Base-by-base conservation (phyloP, 805 yeast genomes). In the Monosporozyma yasuniensis region DNA sequence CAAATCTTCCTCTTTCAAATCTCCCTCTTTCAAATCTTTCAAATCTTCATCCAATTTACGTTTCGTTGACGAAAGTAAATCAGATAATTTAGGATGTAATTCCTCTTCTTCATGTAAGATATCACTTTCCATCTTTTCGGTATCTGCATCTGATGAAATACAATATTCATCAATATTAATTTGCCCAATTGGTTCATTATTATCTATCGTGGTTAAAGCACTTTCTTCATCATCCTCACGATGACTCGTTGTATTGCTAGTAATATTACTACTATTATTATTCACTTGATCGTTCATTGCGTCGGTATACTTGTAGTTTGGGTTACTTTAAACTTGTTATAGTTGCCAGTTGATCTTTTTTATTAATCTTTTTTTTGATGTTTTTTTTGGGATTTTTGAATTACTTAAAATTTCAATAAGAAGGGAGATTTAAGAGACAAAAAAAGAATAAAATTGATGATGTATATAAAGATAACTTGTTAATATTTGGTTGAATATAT, bases 111-210 rank as follows among this genome's bases (percentile, higher is more conserved):
- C 51, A 48, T 56, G 53, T 49, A 52, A 51, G 1, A 51, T 57
- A 51, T 68, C 63, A 54, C 68, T 61, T 42, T 80, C 91, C 87
- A 88, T 80, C 58, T 79, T 83, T 61, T 89, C 96, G 0, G 97
- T 89, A 63, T 89, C 97, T 16, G 93, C 96, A 66, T 89, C 96
- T 14, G 93, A 83, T 11, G 67, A 61, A 28, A 64, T 54, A 48
- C 60, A 63, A 47, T 57, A 58, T 42, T 61, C 67, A 10, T 61
- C 56, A 22, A 61, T 41, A 56, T 81, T 81, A 50, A 78, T 72
- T 48, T 79, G 84, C 12, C 47, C 46, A 19, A 44, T 32, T 11
- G 46, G 46, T 23, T 38, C 48, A 8, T 22, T 42, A n/a, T 38
- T 27, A 12, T 60, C 65, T 2, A 61, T 53, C 22, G 52, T 57